Percentiles rank a stretch among this genome's conserved stretches.
phyloP scores from a whole-genome alignment of 441 rosid species.

The Gossypium gossypioides region DNA sequence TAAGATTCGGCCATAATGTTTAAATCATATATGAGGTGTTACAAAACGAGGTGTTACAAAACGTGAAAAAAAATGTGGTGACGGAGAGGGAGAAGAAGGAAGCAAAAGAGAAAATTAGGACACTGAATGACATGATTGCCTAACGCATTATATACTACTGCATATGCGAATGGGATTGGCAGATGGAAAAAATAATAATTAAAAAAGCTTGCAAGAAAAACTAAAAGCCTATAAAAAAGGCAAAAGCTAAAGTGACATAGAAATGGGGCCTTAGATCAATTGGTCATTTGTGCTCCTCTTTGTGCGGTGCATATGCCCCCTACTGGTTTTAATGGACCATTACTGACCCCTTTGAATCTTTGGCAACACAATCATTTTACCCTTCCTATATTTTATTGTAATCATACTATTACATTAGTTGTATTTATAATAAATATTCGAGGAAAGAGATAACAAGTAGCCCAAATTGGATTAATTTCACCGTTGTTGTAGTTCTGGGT shows the following conservation, averaged over 20 bases:
- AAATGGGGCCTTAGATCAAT: neutral
- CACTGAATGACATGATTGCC: neutral
- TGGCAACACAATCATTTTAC: neutral
- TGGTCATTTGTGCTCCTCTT: constrained; percentile 13
- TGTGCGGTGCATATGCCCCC: constrained; percentile 17
- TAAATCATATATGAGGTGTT: too few relatives aligned
- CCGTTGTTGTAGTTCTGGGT: too few relatives aligned
- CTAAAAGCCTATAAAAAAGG: neutral
- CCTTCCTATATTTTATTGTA: neutral
- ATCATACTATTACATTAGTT: too few relatives aligned
- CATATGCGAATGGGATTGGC: neutral
- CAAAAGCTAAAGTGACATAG: neutral
- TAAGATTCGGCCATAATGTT: rapidly evolving
- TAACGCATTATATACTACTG: neutral
- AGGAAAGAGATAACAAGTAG: too few relatives aligned
- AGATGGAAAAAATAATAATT: neutral
- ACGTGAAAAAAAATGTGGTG: neutral
- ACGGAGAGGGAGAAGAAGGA: neutral
- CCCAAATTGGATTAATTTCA: too few relatives aligned
- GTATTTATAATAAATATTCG: too few relatives aligned
- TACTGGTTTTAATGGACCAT: constrained; percentile 11
- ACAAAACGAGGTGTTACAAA: neutral
- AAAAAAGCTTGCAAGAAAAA: neutral
- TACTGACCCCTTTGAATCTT: neutral
- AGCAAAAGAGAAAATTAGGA: neutral